These are phyloP conservation scores for Aspergillus heteromorphus DNA, from an alignment of 495 filamentous ascomycete genomes.

Conservation along the genomic window DNA sequence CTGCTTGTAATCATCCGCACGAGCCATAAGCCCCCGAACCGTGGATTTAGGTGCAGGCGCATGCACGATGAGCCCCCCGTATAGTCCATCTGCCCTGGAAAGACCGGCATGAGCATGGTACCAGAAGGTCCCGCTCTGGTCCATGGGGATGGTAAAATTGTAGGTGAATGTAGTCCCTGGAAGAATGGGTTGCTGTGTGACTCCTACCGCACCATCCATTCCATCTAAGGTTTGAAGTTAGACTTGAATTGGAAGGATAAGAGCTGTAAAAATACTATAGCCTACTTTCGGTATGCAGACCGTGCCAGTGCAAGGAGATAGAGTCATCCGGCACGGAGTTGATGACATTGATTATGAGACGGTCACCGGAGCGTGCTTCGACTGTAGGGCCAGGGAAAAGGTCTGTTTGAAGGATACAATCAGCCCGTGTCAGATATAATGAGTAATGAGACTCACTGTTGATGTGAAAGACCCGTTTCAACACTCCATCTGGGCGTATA, in stretches of 20 bases:
- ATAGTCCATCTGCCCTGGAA: conserved; percentile 69
- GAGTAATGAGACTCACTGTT: conserved; percentile 20
- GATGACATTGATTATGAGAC: conserved; percentile 60
- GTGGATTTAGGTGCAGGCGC: conserved; percentile 41
- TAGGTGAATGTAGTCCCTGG: conserved; percentile 65
- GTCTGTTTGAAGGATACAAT: conserved; percentile 14
- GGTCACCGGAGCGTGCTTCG: conserved; percentile 54
- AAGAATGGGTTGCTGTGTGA: conserved; percentile 61
- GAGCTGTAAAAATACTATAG: background rate
- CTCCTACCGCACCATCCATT: conserved; percentile 68
- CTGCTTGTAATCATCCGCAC: background rate
- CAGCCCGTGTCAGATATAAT: background rate
- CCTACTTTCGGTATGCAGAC: conserved; percentile 61
- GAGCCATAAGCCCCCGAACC: conserved; percentile 22
- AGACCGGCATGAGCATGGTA: conserved; percentile 68
- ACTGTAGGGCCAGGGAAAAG: conserved; percentile 36
- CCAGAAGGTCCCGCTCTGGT: conserved; percentile 78
- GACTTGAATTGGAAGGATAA: too few relatives aligned
- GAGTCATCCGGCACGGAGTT: conserved; percentile 65
- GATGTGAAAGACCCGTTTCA: conserved; percentile 34
- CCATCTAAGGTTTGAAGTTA: conserved; percentile 23
- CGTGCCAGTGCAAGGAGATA: conserved; percentile 76
- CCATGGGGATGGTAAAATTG: conserved; percentile 65
- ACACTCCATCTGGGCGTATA: conserved; percentile 39
- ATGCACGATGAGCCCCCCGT: conserved; percentile 67